phyloP scores from a whole-genome alignment of 2,329 filamentous ascomycete genomes.

The Aspergillus chevalieri region DNA sequence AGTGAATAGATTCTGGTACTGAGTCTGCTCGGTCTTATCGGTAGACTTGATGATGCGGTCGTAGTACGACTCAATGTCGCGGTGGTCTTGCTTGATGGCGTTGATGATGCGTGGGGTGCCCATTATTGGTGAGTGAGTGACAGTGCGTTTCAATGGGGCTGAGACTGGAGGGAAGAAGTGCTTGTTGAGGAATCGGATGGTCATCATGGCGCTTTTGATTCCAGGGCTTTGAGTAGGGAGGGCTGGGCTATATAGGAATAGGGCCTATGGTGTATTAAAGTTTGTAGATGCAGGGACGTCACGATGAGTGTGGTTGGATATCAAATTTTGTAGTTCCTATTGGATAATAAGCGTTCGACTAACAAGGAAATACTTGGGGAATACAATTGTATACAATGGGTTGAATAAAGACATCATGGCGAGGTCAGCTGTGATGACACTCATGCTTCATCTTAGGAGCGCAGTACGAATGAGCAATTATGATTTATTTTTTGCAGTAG shows the following conservation, averaged over 20 bases:
- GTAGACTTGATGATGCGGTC: not conserved
- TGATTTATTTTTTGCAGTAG: no score
- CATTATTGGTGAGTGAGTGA: not conserved
- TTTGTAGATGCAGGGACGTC: not conserved
- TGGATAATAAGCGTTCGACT: not conserved
- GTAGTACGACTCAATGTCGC: conserved; percentile 1
- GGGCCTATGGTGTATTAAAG: no score
- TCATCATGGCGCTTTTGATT: not conserved
- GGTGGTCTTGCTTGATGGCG: not conserved
- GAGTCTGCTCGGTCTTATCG: not conserved
- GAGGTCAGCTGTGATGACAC: not conserved
- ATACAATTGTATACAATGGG: not conserved
- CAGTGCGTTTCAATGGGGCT: not conserved
- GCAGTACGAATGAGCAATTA: no score
- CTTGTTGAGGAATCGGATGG: not conserved
- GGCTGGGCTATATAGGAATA: no score
- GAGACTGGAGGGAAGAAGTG: not conserved
- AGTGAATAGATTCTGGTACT: conserved; percentile 1
- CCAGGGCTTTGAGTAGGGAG: no score
- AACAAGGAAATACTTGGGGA: no score
- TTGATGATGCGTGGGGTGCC: not conserved
- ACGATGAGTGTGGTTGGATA: not conserved
- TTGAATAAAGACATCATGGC: not conserved
- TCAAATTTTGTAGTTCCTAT: not conserved
- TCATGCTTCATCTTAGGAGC: no score